Conservation (phyloP, 2,329 filamentous ascomycete species). For the Aspergillus transmontanensis region DNA sequence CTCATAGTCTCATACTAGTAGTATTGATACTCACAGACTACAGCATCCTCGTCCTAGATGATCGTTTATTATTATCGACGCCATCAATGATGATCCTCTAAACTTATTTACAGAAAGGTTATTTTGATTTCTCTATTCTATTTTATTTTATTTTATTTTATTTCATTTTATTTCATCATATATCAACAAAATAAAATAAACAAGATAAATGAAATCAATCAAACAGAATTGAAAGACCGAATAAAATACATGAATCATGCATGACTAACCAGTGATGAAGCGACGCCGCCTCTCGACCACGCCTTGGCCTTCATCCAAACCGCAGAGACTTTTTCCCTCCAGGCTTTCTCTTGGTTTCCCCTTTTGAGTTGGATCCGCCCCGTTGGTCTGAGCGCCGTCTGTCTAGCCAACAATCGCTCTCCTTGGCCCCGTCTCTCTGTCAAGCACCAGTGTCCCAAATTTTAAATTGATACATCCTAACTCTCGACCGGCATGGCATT, state of each 20-base stretch:
- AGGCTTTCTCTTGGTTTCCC: neutral
- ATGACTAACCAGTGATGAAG: neutral
- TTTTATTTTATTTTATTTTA: neutral
- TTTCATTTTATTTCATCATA: neutral
- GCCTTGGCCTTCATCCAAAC: neutral
- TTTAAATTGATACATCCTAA: no score
- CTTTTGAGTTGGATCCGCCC: neutral
- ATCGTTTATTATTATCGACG: neutral
- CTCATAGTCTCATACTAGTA: no score
- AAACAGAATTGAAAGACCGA: no score
- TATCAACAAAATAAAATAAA: neutral
- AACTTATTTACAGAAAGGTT: neutral
- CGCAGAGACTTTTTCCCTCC: neutral
- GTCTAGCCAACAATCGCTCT: conserved; percentile 4
- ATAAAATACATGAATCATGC: neutral
- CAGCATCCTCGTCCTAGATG: neutral
- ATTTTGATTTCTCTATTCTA: neutral
- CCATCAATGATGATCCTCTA: neutral
- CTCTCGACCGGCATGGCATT: neutral
- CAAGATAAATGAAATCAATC: no score
- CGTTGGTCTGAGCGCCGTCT: conserved; percentile 7
- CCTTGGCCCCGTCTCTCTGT: neutral
- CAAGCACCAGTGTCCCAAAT: no score
- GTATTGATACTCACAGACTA: no score
- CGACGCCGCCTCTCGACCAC: neutral